Base-by-base conservation (phyloP, 1,284 basidiomycete genomes). In the Ceratobasidium sp. region DNA sequence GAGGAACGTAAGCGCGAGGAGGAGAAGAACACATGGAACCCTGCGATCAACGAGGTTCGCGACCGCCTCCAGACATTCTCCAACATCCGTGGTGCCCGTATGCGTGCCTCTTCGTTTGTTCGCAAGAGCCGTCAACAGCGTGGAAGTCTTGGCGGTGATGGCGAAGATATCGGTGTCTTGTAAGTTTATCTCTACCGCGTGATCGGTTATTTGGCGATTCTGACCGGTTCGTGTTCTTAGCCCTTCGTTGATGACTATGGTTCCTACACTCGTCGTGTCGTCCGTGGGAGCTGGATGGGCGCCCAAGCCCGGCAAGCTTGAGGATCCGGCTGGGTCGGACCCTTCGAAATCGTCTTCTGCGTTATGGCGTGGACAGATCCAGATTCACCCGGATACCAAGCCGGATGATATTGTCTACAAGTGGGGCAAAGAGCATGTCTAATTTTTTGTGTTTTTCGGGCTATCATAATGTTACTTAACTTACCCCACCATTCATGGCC, bases 1-100 rank as follows among this genome's bases (percentile, higher is more conserved):
- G 74, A 83, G 68, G 47, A 50, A 27, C 60, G 60, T 16, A 64
- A 64, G 49, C 60, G 60, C 33, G 60, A 64, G 25, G 60, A 64
- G 23, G 60, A 53, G 14, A 53, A 64, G 49, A 36, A 53, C 3
- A 33, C 36, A 8, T 90, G 90, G 86, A 86, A 85, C 73, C 83
- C 85, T 42, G 88, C 87, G 1, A 87, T 90, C 73, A 82, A 86
- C 56, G 82, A 88, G 71, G 87, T 98, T 56, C 88, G 88, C 73
- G 91, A 98, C 77, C 93, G 95, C 74, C 84, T 98, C 42, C 79
- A 81, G 44, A 88, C 87, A 0, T 96, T 95, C 78, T 81, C 87
- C 5, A 87, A 88, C 69, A 81, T 97, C 64, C 87, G 93, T 72
- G 91, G 96, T 66, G 95, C 89, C 6, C 88, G 96, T 70, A 79